Evolutionary conservation across 495 filamentous ascomycete species (phyloP).

Genomic region (Mycothermus thermophilus): DNA sequence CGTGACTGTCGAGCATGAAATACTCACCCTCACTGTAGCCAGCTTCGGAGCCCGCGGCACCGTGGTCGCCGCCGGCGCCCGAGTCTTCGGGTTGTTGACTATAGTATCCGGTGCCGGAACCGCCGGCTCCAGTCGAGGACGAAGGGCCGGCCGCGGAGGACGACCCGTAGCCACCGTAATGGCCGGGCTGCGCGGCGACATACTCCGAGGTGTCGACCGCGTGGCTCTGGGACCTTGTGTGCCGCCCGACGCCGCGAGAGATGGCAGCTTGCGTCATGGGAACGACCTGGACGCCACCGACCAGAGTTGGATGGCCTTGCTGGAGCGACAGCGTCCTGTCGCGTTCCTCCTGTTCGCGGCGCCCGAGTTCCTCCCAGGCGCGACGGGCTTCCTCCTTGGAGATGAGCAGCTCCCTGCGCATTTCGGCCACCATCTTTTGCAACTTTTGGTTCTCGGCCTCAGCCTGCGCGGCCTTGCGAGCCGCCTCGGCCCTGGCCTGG

Average conservation of each 20-base stretch:
- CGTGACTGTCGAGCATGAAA: slow-evolving; percentile 36
- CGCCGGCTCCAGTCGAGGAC: slow-evolving; percentile 9
- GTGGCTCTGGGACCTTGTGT: slow-evolving; percentile 27
- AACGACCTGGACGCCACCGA: slow-evolving; percentile 92
- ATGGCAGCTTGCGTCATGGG: slow-evolving; percentile 74
- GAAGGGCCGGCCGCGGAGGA: slow-evolving; percentile 18
- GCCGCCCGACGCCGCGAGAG: slow-evolving; percentile 46
- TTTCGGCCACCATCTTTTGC: slow-evolving; percentile 66
- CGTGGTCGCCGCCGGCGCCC: slow-evolving; percentile 11
- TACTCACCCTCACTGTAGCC: slow-evolving; percentile 46
- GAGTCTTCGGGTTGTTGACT: slow-evolving; percentile 20
- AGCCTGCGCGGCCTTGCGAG: slow-evolving; percentile 46
- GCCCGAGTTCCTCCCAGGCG: slow-evolving; percentile 93
- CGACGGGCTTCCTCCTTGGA: slow-evolving; percentile 91
- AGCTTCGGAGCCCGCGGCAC: slow-evolving; percentile 33
- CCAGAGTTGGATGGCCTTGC: slow-evolving; percentile 74
- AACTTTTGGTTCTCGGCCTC: slow-evolving; percentile 52
- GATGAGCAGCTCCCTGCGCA: slow-evolving; percentile 81
- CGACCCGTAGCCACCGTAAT: slow-evolving; percentile 21
- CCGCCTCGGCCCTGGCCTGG: slow-evolving; percentile 49
- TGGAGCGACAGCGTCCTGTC: slow-evolving; percentile 74
- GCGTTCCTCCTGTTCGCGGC: slow-evolving; percentile 89
- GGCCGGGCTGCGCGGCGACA: slow-evolving; percentile 19
- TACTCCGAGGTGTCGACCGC: slow-evolving; percentile 26
- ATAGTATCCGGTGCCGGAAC: slow-evolving; percentile 8